These are phyloP conservation scores for Lyophyllum atratum DNA, from an alignment of 768 basidiomycete genomes.

Conservation along the genomic window DNA sequence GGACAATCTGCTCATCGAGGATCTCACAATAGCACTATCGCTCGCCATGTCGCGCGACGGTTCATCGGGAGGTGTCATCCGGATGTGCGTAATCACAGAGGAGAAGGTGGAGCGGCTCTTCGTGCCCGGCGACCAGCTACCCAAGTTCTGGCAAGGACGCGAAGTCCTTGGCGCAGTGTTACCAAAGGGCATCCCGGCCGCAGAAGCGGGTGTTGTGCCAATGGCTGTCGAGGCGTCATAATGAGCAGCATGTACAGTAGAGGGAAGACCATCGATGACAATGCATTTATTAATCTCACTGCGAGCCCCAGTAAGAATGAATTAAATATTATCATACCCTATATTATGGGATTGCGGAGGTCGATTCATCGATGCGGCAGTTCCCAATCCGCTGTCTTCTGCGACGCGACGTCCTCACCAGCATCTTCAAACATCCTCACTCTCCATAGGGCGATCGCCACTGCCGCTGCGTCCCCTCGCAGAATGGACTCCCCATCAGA, in stretches of 20 bases:
- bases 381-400: constrained; percentile 14
- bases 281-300: background rate
- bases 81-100: constrained; percentile 96
- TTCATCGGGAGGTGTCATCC: constrained; percentile 95
- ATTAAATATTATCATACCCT: background rate
- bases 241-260: constrained; percentile 13
- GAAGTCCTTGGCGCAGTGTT: constrained; percentile 57
- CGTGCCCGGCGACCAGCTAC: constrained; percentile 87
- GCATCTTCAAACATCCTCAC: constrained; percentile 74
- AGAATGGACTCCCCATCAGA: constrained; percentile 50
- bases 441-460: constrained; percentile 79
- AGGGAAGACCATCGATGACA: background rate
- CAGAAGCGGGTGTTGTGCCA: constrained; percentile 39
- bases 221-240: constrained; percentile 50
- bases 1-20: constrained; percentile 3
- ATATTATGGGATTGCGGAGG: background rate
- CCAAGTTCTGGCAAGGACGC: constrained; percentile 86
- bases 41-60: constrained; percentile 98
- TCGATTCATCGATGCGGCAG: constrained; percentile 3
- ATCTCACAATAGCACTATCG: constrained; percentile 64
- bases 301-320: background rate
- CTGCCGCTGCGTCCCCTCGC: constrained; percentile 61
- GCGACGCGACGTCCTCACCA: constrained; percentile 39
- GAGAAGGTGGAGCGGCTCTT: constrained; percentile 91
- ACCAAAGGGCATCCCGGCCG: constrained; percentile 27